Conservation (phyloP, 345 rosid species). For the Murraya paniculata region DNA sequence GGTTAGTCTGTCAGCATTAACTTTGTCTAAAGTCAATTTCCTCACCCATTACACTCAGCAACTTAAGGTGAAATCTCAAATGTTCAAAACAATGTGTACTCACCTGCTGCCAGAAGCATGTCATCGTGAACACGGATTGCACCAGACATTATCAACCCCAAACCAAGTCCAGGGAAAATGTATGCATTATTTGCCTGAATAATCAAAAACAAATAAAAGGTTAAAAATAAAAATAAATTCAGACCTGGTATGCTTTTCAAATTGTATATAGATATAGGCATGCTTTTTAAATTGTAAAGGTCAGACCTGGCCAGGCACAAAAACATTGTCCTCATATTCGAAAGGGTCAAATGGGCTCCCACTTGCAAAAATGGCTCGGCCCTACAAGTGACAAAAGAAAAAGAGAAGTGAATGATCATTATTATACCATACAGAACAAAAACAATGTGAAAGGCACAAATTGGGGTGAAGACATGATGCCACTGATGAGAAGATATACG, state of each 20-base stretch:
- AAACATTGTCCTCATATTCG: conserved; percentile 58
- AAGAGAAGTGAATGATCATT: neutral
- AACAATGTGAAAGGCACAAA: neutral
- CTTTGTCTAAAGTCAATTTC: neutral
- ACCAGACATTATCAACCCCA: conserved; percentile 94
- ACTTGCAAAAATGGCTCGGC: conserved; percentile 88
- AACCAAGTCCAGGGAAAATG: conserved; percentile 94
- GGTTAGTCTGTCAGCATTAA: neutral
- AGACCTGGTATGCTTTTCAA: too few species aligned
- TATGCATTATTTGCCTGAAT: conserved; percentile 94
- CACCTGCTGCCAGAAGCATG: conserved; percentile 92
- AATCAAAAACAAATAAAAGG: neutral
- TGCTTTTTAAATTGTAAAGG: neutral
- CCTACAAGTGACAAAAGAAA: conserved; percentile 40
- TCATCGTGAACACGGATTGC: conserved; percentile 92
- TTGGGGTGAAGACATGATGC: neutral
- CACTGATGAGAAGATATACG: neutral
- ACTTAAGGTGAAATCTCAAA: neutral
- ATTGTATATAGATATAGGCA: neutral
- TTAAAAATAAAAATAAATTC: neutral
- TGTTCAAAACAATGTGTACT: conserved; percentile 18
- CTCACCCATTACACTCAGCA: neutral
- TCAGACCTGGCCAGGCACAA: conserved; percentile 82
- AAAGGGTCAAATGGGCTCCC: conserved; percentile 92
- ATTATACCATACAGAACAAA: neutral